Evolutionary conservation across 2,329 filamentous ascomycete species (phyloP).

Genomic region (Aspergillus ruber): DNA sequence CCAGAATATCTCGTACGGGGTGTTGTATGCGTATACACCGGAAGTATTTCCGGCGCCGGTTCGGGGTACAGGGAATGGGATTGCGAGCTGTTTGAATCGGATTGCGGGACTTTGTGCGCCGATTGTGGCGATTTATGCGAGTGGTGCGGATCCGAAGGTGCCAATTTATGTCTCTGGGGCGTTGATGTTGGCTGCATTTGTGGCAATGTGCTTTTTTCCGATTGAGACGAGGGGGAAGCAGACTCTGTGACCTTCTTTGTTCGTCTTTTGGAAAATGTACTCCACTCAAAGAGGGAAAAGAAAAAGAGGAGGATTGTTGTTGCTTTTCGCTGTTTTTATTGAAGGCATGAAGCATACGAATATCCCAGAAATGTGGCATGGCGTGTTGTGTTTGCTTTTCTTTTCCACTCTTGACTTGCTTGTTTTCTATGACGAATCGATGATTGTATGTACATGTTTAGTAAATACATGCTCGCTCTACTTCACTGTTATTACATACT

Average conservation of each 20-base stretch:
- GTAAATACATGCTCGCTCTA: too few species aligned
- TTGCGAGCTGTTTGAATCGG: conserved; percentile 40
- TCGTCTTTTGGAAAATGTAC: too few species aligned
- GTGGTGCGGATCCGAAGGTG: conserved; percentile 31
- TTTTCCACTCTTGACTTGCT: too few species aligned
- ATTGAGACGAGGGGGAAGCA: conserved; percentile 44
- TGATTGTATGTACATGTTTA: too few species aligned
- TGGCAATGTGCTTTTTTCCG: conserved; percentile 40
- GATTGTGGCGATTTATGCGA: conserved; percentile 39
- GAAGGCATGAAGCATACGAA: background rate
- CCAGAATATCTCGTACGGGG: conserved; percentile 52
- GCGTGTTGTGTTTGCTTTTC: too few species aligned
- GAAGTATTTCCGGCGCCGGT: conserved; percentile 53
- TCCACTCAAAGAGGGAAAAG: too few species aligned
- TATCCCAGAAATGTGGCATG: too few species aligned
- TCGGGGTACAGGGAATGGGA: conserved; percentile 50
- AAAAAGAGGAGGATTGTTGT: too few species aligned
- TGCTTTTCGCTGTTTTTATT: too few species aligned
- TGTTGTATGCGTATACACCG: conserved; percentile 54
- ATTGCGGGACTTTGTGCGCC: conserved; percentile 41
- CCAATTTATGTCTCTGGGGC: conserved; percentile 42
- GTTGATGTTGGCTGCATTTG: conserved; percentile 39
- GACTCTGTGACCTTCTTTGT: too few species aligned
- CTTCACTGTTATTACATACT: too few species aligned
- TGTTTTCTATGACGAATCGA: too few species aligned